These are phyloP conservation scores for Quercus variabilis DNA, from an alignment of 306 rosid genomes.

Conservation along the genomic window DNA sequence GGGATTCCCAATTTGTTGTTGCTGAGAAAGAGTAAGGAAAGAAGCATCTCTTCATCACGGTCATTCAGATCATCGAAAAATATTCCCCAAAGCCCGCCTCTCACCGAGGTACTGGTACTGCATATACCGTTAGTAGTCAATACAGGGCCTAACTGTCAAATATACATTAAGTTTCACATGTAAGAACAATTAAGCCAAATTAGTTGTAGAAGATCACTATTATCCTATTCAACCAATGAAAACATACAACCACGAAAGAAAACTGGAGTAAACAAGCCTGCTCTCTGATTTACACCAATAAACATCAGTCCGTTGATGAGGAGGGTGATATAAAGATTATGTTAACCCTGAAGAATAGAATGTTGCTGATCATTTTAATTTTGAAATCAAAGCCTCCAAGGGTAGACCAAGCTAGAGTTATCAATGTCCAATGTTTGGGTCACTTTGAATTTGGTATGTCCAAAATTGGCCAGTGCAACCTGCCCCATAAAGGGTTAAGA, in stretches of 20 bases:
- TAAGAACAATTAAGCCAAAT: not conserved
- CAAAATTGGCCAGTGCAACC: not conserved
- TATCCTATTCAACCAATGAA: not conserved
- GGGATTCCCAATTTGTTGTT: too few relatives aligned
- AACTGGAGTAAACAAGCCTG: not conserved
- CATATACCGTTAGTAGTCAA: slow-evolving; percentile 12
- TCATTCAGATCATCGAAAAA: slow-evolving; percentile 92
- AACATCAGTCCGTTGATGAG: not conserved
- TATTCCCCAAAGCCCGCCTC: slow-evolving; percentile 91
- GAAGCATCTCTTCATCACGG: slow-evolving; percentile 96
- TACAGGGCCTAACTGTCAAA: not conserved
- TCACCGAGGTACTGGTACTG: slow-evolving; percentile 73
- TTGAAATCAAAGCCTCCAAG: not conserved
- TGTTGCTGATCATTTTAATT: not conserved
- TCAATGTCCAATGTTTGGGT: not conserved
- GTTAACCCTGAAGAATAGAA: not conserved
- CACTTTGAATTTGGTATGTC: not conserved
- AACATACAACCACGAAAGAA: not conserved
- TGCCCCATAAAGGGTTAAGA: not conserved
- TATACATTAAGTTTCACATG: not conserved
- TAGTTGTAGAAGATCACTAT: not conserved
- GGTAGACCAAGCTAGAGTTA: not conserved
- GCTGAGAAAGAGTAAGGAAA: slow-evolving; percentile 41
- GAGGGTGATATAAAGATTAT: not conserved
- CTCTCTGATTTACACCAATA: not conserved